Base-by-base conservation (phyloP, 768 basidiomycete species). In the Kwoniella sp. region DNA sequence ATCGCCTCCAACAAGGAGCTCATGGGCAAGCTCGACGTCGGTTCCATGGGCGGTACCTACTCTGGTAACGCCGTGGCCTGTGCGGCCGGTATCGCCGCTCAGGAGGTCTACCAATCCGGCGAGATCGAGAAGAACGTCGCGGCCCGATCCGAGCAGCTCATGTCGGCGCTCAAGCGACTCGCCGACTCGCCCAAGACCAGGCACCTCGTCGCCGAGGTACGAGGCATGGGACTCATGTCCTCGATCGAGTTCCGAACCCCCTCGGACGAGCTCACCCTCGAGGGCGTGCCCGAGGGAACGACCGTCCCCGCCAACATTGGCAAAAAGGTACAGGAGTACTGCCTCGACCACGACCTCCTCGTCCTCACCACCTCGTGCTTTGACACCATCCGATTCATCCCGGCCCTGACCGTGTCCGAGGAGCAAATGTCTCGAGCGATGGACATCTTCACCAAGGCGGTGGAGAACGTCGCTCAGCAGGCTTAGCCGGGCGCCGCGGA, bases 21-120 rank as follows among this genome's bases (percentile, higher is more conserved):
- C 29, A 89, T 87, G 26, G 88, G 90, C 73, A 82, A 79, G 62
- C 34, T 60, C 9, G 55, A 55, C 40, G 50, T 56, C 17, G 62
- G 69, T 15, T 60, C 62, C 20, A 50, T 73, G 54, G 70, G 70
- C 32, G 68, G 70, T 17, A 69, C 67, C 2, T 70, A 70, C 41
- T 88, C 88, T 1, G 92, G 92, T 23, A 96, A 93, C 65, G 84
- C 88, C 0, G 88, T 96, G 0, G 79, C 87, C 0, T 96, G 92
- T 66, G 92, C 93, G 0, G 93, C 93, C 3, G 92, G 84, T 3
- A 79, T 85, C 19, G 90, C 91, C 0, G 86, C 88, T 17, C 80
- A 80, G 19, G 85, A 89, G 48, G 85, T 79, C 1, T 83, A 95
- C 73, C 76, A 78, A 45, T 83, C 87, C 57, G 89, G 92, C 63